Evolutionary conservation across 2,329 filamentous ascomycete species (phyloP).

Genomic region (Juglanconis sp.): DNA sequence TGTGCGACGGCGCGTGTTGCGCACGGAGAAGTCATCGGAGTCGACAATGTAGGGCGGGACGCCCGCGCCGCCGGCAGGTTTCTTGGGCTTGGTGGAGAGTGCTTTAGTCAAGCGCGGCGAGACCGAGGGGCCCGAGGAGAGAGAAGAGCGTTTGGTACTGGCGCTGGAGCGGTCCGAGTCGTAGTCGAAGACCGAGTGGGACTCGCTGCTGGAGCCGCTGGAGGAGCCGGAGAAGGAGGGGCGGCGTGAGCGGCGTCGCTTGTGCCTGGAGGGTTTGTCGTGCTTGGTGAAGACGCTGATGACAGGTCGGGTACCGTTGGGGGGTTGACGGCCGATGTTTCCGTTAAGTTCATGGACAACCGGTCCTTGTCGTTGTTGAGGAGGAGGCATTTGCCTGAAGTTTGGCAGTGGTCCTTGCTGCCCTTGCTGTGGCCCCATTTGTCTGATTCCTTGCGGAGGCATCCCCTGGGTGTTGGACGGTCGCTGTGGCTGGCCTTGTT

Average conservation of each 20-base stretch:
- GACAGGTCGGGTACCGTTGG: not conserved
- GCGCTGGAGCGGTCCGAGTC: not conserved
- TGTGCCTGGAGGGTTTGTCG: not conserved
- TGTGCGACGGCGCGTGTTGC: not conserved
- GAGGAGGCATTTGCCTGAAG: not conserved
- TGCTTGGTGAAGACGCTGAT: not conserved
- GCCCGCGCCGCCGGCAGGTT: not conserved
- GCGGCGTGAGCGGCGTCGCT: not conserved
- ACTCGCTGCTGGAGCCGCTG: not conserved
- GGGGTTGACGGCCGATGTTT: not conserved
- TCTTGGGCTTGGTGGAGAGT: not conserved
- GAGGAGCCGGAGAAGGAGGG: not conserved
- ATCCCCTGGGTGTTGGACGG: not conserved
- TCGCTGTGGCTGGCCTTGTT: not conserved
- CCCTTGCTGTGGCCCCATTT: not conserved
- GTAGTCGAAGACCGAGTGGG: not conserved
- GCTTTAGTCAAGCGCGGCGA: not conserved
- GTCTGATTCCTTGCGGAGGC: not conserved
- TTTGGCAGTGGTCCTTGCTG: not conserved
- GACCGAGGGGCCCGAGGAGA: not conserved
- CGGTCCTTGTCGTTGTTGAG: not conserved
- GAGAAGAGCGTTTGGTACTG: not conserved
- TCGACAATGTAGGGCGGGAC: not conserved
- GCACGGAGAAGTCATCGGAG: not conserved
- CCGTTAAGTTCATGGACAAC: too few relatives aligned